Evolutionary conservation across 176 grass and related monocot species (phyloP).

Genomic region (Cenchrus americanus): DNA sequence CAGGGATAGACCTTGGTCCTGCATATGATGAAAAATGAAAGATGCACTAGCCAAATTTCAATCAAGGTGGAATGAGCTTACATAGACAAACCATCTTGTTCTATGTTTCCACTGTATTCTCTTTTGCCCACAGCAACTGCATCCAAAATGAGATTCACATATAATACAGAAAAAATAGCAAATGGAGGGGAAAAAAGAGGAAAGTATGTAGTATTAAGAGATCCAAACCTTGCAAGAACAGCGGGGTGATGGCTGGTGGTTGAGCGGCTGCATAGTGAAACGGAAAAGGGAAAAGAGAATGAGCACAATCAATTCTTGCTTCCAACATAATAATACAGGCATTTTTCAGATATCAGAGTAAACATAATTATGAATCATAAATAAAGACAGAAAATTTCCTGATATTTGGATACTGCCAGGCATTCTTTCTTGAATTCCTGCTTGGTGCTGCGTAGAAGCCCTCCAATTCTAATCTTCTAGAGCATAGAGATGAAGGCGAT

Average conservation of each 20-base stretch:
- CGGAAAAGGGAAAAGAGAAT: not conserved
- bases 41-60: not conserved
- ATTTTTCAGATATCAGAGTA: not conserved
- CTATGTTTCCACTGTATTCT: constrained; percentile 50
- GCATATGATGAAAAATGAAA: not conserved
- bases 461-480: constrained; percentile 38
- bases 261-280: constrained; percentile 32
- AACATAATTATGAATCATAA: not conserved
- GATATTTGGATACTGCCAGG: constrained; percentile 55
- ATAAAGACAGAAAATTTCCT: not conserved
- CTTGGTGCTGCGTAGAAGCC: constrained; percentile 35
- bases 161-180: not conserved
- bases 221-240: constrained; percentile 52
- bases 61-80: constrained; percentile 30
- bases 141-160: not conserved
- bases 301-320: not conserved
- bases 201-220: not conserved
- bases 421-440: constrained; percentile 42
- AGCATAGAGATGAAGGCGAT: constrained; percentile 16
- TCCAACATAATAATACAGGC: not conserved
- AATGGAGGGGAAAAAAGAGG: not conserved
- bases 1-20: not conserved
- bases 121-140: constrained; percentile 44
- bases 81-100: constrained; percentile 44
- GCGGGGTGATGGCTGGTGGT: constrained; percentile 7